Base-by-base conservation (phyloP, 768 basidiomycete genomes). In the Lactarius tabidus region DNA sequence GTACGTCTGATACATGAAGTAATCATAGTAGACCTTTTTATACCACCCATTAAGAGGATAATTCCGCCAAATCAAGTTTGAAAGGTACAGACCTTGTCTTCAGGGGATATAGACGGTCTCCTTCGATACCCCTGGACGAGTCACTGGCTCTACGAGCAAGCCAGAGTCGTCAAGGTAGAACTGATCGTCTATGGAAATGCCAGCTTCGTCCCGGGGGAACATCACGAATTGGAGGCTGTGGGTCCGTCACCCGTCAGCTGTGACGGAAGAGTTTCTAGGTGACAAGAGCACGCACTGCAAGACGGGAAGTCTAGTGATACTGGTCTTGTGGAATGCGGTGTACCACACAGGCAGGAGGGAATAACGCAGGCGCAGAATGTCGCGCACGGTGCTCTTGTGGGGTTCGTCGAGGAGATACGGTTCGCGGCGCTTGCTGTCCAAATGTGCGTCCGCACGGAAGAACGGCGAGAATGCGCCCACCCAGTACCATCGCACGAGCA, bases 391-490 rank as follows among this genome's bases (percentile, higher is more conserved):
- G 39, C 84, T 80, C 79, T 91, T 92, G 80, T 91, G 89, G 3
- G 95, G 95, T 70, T 97, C 88, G 14, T 93, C 92, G 57, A 90
- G 83, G 0, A 98, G 81, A 81, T 88, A 99, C 1, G 96, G 96
- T 76, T 99, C 97, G 45, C 97, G 88, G 51, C 97, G 88, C 78
- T 98, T 98, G 33, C 95, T 95, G 74, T 99, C 96, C 71, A 98
- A 88, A 75, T 98, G 96, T 14, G 95, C 96, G 75, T 99, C 96
- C 1, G 96, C 97, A 64, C 97, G 86, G 88, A 98, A 95, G 86
- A 99, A 99, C 7, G 97, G 96, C 59, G 88, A 88, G 77, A 98
- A 96, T 1, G 87, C 85, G 29, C 97, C 97, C 57, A 96, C 91
- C 78, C 91, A 93, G 70, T 99, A 98, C 95, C 96, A 99, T 56